Percentiles rank a stretch among this genome's conserved stretches.
Conservation (phyloP, 306 rosid genomes). For the Casuarina cunninghamiana region DNA sequence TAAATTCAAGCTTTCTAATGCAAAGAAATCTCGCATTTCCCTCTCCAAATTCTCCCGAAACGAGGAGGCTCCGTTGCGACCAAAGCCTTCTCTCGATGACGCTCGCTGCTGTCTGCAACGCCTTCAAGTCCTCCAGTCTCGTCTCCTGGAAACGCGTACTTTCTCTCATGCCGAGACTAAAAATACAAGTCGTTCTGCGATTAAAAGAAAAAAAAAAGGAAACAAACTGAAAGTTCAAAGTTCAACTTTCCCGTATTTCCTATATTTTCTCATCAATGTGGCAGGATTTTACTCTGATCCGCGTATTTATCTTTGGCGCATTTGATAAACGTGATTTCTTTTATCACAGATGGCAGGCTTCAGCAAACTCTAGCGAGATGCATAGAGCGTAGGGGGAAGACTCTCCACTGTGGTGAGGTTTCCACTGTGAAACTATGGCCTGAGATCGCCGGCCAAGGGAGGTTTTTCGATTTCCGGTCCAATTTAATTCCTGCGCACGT, state of each 20-base stretch:
- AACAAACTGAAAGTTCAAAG: background rate
- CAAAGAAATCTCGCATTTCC: background rate
- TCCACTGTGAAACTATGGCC: constrained; percentile 73
- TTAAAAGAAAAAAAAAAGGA: background rate
- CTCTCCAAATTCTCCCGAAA: background rate
- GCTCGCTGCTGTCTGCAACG: constrained; percentile 30
- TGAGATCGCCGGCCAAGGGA: constrained; percentile 67
- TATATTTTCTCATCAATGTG: constrained; percentile 16
- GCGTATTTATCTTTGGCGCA: background rate
- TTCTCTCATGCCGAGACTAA: background rate
- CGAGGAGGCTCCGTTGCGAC: background rate
- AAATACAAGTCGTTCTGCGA: background rate
- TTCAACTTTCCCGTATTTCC: background rate
- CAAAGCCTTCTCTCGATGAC: constrained; percentile 29
- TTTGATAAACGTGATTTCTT: background rate
- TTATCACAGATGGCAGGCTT: constrained; percentile 61
- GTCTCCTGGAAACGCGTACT: constrained; percentile 69
- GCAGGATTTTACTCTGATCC: background rate
- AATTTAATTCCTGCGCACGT: constrained; percentile 55
- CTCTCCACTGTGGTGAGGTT: constrained; percentile 62
- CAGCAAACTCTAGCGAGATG: constrained; percentile 81
- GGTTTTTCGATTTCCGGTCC: constrained; percentile 60
- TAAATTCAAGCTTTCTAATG: too few species aligned
- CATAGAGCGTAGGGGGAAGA: constrained; percentile 62
- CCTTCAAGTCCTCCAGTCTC: constrained; percentile 54